phyloP scores from a whole-genome alignment of 805 yeast genomes.

The Cyberlindnera lachancei region DNA sequence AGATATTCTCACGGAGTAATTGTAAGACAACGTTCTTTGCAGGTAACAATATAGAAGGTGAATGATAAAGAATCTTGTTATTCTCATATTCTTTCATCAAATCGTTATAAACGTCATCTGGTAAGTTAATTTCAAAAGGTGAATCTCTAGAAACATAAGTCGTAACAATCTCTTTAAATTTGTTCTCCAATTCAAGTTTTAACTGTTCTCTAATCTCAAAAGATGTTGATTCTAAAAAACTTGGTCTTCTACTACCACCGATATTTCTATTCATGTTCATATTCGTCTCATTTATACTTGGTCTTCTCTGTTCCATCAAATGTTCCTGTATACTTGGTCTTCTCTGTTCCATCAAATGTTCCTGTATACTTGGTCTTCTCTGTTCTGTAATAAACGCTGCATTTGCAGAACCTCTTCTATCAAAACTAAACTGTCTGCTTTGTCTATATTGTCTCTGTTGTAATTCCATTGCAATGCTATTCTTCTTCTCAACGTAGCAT shows the following conservation, averaged over 20 bases:
- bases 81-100: constrained; percentile 22
- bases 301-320: constrained; percentile 1
- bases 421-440: too few relatives aligned
- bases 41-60: constrained; percentile 24
- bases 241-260: too few relatives aligned
- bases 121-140: constrained; percentile 41
- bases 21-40: constrained; percentile 27
- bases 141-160: constrained; percentile 36
- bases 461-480: not conserved
- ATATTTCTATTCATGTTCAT: not conserved
- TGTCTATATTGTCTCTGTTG: too few relatives aligned
- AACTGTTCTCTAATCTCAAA: constrained; percentile 14
- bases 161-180: constrained; percentile 33
- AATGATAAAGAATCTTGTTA: constrained; percentile 24
- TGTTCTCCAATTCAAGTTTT: constrained; percentile 19
- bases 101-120: constrained; percentile 29
- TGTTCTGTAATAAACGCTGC: not conserved
- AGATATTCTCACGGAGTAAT: constrained; percentile 26
- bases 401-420: too few relatives aligned
- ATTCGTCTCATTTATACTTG: constrained; percentile 2
- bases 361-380: not conserved
- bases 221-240: too few relatives aligned
- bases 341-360: not conserved
- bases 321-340: not conserved
- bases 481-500: not conserved